Base-by-base conservation (phyloP, 441 rosid species). In the Eruca vesicaria region DNA sequence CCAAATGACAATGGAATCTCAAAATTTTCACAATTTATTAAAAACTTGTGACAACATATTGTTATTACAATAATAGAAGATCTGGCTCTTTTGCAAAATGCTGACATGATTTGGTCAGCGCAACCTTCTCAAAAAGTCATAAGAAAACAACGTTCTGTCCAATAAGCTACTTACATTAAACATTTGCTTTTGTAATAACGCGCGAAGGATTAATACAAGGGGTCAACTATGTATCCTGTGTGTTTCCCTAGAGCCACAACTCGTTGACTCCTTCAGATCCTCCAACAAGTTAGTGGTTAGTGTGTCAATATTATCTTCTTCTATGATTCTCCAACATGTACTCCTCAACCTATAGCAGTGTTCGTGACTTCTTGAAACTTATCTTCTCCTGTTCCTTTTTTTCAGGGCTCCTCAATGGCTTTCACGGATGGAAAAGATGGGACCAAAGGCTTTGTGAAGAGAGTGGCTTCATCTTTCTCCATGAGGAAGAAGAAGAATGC, bases 401-500 rank as follows among this genome's bases (percentile, higher is more conserved):
- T 26, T 55, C 18, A 57, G 61, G 60, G 28, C 15, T 67, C 65
- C 41, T n/a, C 35, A 43, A 78, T 78, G 81, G 74, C 70, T 78
- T 63, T 73, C 19, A 73, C 28, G 6, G 73, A 67, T 60, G 73
- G 7, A 1, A 72, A 67, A 78, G 78, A 78, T 53, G 70, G 56
- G 29, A 21, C 77, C 41, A 72, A 72, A 32, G 81, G 81, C 28
- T 78, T 78, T 72, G 81, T 73, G 33, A 78, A 78, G 60, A 78
- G 81, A 56, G 78, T 78, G 16, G 78, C 78, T 10, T 78, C 81
- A 43, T 72, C 81, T 62, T 68, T 78, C 53, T 61, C 81, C 3
- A 67, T 78, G 66, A 73, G 78, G 41, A 78, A 53, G 70, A 78
- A 78, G 70, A 78, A 78, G 56, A 72, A 62, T 55, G 52, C 73